Conservation (phyloP, 495 filamentous ascomycete species). For the Penicilliopsis zonata region DNA sequence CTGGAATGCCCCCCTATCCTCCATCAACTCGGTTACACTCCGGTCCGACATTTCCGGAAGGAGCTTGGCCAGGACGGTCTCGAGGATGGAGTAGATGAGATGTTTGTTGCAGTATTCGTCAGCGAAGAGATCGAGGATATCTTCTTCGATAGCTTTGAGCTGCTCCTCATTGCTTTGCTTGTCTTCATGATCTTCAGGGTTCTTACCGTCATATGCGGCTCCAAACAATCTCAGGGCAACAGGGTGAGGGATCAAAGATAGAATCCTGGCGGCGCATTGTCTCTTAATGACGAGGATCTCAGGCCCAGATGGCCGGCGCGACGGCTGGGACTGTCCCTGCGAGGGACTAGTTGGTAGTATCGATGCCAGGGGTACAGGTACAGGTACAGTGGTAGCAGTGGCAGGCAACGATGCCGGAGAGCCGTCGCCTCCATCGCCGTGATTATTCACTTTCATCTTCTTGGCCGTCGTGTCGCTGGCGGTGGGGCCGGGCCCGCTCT, state of each 20-base stretch:
- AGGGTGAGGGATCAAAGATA: constrained; percentile 31
- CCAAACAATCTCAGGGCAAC: constrained; percentile 30
- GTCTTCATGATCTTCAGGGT: no score
- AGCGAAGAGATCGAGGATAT: constrained; percentile 58
- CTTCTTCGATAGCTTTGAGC: constrained; percentile 29
- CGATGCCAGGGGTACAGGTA: no score
- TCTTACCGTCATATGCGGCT: constrained; percentile 8
- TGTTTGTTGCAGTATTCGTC: constrained; percentile 88
- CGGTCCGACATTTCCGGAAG: constrained; percentile 75
- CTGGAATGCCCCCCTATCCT: constrained; percentile 48
- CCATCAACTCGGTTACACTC: constrained; percentile 59
- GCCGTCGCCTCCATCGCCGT: constrained; percentile 11
- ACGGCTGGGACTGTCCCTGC: constrained; percentile 5
- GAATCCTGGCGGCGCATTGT: constrained; percentile 39
- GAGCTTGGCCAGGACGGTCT: constrained; percentile 63
- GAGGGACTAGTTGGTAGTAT: no score
- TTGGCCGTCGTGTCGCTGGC: constrained; percentile 10
- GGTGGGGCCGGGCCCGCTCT: constrained; percentile 4
- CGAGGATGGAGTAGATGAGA: constrained; percentile 64
- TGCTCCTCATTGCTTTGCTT: no score
- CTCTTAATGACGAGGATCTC: constrained; percentile 41
- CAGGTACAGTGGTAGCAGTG: no score
- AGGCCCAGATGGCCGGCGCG: constrained; percentile 15
- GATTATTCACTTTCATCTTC: constrained; percentile 2
- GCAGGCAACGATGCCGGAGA: constrained; percentile 4